Evolutionary conservation across 1,284 basidiomycete genomes (phyloP).

Genomic region (Amylostereum areolatum): DNA sequence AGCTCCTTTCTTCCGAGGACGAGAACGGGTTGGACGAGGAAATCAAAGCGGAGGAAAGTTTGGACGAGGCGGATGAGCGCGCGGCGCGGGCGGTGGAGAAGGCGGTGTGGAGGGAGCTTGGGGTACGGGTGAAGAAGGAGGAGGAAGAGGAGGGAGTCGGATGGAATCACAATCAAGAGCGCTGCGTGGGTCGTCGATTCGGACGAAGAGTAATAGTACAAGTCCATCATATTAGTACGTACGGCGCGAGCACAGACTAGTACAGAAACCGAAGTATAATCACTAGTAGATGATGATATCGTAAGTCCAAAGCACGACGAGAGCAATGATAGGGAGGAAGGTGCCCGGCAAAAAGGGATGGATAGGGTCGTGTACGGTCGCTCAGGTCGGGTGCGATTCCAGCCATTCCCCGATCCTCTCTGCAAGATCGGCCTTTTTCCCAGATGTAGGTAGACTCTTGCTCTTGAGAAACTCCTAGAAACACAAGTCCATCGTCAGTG

Average conservation of each 20-base stretch:
- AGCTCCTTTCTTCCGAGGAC: neutral
- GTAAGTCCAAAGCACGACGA: neutral
- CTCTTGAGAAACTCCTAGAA: constrained; percentile 60
- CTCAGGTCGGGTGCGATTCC: constrained; percentile 30
- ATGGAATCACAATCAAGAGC: neutral
- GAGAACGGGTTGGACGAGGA: neutral
- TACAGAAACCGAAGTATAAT: neutral
- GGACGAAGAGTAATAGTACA: neutral
- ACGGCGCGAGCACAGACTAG: no score
- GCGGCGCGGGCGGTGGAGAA: no score
- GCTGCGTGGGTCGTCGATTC: neutral
- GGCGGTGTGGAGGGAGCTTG: neutral
- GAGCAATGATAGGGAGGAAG: neutral
- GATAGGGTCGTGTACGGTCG: neutral
- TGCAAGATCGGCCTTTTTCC: constrained; percentile 66
- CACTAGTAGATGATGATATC: neutral
- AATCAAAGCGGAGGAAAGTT: no score
- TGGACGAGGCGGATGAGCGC: neutral
- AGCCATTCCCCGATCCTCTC: constrained; percentile 60
- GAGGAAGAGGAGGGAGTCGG: neutral
- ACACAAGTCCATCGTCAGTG: neutral
- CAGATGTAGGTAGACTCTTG: constrained; percentile 52
- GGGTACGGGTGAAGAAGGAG: neutral
- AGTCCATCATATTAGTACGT: no score
- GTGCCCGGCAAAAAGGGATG: neutral